Percentiles rank a stretch among this genome's conserved stretches.
phyloP scores from a whole-genome alignment of 345 rosid species.

The Hibiscus trionum region DNA sequence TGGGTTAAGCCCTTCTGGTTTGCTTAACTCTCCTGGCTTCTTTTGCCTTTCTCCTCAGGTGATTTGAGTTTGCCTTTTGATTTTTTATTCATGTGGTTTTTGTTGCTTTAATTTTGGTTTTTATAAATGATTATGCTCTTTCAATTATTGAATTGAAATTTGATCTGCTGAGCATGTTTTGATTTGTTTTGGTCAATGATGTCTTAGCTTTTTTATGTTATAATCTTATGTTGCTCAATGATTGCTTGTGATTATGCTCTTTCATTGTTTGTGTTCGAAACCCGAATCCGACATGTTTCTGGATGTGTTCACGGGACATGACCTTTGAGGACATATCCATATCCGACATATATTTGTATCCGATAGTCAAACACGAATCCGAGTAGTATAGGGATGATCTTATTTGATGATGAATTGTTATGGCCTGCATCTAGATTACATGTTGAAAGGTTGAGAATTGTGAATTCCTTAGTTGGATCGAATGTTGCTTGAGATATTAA shows the following conservation, averaged over 20 bases:
- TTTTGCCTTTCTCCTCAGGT: conserved; percentile 79
- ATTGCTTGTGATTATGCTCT: no score
- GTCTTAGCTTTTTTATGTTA: no score
- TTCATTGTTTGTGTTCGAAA: no score
- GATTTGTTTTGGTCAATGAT: no score
- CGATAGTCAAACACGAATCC: not conserved
- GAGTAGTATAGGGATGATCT: not conserved
- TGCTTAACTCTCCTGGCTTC: conserved; percentile 67
- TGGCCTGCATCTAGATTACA: not conserved
- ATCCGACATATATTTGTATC: no score
- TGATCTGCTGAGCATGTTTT: no score
- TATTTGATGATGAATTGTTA: not conserved
- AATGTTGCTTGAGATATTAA: not conserved
- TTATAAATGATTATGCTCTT: no score
- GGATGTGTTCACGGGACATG: no score
- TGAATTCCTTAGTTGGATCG: not conserved
- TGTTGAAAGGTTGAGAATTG: not conserved
- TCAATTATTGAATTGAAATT: no score
- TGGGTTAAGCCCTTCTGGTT: conserved; percentile 89
- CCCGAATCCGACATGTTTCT: no score
- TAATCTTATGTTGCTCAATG: no score
- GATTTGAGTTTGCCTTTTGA: conserved; percentile 8
- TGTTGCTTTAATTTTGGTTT: not conserved
- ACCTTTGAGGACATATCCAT: no score
- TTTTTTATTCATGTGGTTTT: not conserved